Conservation (phyloP, 306 rosid genomes). For the Inga oerstediana region DNA sequence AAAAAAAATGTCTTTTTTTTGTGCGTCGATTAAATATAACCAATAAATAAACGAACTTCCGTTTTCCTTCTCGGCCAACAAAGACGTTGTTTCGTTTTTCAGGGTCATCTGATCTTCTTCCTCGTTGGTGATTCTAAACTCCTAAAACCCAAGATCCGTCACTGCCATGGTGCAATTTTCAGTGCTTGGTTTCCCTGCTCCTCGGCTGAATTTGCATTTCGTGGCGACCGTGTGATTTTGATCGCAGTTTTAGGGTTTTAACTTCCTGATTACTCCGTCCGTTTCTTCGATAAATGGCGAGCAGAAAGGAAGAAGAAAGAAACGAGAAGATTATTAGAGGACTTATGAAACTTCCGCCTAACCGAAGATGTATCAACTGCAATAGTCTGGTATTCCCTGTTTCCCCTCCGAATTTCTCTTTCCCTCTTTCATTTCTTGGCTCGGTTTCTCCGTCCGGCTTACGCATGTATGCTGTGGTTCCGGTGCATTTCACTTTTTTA, state of each 20-base stretch:
- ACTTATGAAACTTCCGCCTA: slow-evolving; percentile 89
- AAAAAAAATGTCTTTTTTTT: neutral
- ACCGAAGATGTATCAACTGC: slow-evolving; percentile 83
- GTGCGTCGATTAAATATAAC: neutral
- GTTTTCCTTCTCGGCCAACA: neutral
- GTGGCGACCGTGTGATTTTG: neutral
- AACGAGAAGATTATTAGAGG: slow-evolving; percentile 88
- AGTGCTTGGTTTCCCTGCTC: neutral
- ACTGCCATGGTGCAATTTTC: neutral
- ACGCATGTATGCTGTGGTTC: neutral
- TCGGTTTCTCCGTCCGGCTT: neutral
- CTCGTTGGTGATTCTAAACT: neutral
- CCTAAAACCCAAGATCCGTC: slow-evolving; percentile 8
- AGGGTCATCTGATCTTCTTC: slow-evolving; percentile 14
- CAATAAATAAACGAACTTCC: neutral
- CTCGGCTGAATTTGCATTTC: slow-evolving; percentile 5
- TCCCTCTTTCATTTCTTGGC: neutral
- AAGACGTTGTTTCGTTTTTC: neutral
- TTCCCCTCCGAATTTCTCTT: neutral
- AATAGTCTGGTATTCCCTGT: slow-evolving; percentile 54
- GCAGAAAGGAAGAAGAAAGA: slow-evolving; percentile 77
- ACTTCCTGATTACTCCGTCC: neutral
- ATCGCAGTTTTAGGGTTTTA: slow-evolving; percentile 31
- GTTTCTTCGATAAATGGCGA: slow-evolving; percentile 52
- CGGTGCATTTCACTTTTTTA: too few relatives aligned